These are phyloP conservation scores for Alternaria rosae DNA, from an alignment of 2,329 filamentous ascomycete species.

Conservation along the genomic window DNA sequence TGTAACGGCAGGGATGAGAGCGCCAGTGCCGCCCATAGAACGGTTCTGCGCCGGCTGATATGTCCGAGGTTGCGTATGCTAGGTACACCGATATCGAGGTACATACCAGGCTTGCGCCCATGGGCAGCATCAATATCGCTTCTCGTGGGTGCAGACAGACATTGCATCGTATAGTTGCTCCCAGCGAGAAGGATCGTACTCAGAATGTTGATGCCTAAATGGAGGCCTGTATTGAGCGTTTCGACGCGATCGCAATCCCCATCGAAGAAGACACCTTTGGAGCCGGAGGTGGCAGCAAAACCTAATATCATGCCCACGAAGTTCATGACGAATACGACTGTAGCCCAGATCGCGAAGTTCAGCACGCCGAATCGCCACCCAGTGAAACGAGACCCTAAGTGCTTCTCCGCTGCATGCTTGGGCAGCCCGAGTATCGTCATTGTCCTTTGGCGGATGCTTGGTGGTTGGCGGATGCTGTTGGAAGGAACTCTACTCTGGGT, in stretches of 20 bases:
- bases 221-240: not conserved
- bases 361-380: constrained; percentile 27
- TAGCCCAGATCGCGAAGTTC: constrained; percentile 14
- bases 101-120: constrained; percentile 24
- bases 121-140: constrained; percentile 60
- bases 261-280: not conserved
- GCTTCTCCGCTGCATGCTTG: not conserved
- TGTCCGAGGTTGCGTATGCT: constrained; percentile 24
- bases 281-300: not conserved
- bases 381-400: constrained; percentile 11
- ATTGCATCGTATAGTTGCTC: constrained; percentile 55
- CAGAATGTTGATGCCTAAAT: not conserved
- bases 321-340: constrained; percentile 9
- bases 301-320: not conserved
- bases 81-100: constrained; percentile 31
- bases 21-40: constrained; percentile 22
- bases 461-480: not conserved
- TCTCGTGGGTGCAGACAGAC: constrained; percentile 59
- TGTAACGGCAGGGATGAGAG: constrained; percentile 30
- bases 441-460: not conserved
- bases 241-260: not conserved
- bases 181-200: not conserved
- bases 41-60: not conserved
- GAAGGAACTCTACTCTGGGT: not conserved
- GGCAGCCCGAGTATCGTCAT: not conserved